phyloP scores from a whole-genome alignment of 176 grass and related monocot species.

The Avena sativa region DNA sequence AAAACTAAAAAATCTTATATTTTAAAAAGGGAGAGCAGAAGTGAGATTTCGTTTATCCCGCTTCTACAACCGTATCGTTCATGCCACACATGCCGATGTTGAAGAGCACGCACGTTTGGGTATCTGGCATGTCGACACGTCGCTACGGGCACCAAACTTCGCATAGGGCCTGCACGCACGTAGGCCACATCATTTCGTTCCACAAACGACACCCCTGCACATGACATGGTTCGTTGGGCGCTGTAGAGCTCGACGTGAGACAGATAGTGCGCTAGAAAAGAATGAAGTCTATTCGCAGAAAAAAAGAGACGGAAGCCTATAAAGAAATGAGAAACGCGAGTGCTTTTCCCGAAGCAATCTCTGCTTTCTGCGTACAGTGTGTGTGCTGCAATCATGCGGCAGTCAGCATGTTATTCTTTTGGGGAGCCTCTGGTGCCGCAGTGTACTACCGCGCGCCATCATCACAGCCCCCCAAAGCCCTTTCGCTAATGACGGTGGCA shows the following conservation, averaged over 20 bases:
- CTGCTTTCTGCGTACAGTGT: slow-evolving; percentile 9
- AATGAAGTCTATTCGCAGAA: background rate
- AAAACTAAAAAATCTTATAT: too few species aligned
- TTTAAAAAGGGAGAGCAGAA: too few species aligned
- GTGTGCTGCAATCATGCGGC: slow-evolving; percentile 46
- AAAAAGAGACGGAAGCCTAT: background rate
- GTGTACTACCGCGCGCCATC: background rate
- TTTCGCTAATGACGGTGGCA: background rate
- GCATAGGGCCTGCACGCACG: slow-evolving; percentile 13
- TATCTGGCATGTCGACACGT: background rate
- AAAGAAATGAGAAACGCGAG: slow-evolving; percentile 2
- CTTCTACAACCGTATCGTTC: too few species aligned
- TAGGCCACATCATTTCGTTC: background rate
- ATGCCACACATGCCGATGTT: background rate
- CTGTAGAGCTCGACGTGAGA: background rate
- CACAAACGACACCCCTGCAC: background rate
- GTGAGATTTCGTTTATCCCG: too few species aligned
- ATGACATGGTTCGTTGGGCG: background rate
- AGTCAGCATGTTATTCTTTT: slow-evolving; percentile 41
- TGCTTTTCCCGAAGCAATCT: slow-evolving; percentile 1
- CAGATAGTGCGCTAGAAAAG: background rate
- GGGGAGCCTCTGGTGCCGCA: background rate
- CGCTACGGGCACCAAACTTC: background rate
- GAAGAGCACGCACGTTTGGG: background rate
- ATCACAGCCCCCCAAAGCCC: slow-evolving; percentile 26